Evolutionary conservation across 2,329 filamentous ascomycete genomes (phyloP).

Genomic region (Volutella citrinella): DNA sequence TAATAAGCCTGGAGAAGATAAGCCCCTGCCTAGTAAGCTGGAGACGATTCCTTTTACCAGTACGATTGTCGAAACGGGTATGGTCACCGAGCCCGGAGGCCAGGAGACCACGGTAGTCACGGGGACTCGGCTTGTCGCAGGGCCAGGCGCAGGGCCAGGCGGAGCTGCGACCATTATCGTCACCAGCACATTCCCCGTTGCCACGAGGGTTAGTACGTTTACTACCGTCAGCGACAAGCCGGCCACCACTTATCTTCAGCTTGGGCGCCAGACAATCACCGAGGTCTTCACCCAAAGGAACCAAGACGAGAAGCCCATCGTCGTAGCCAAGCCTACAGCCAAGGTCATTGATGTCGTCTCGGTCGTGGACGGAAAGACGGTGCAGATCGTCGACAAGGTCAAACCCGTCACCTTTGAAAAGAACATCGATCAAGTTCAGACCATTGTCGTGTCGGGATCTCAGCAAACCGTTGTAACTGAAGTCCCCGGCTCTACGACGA

Average conservation of each 20-base stretch:
- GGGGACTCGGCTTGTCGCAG: too few relatives aligned
- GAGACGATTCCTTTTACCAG: too few relatives aligned
- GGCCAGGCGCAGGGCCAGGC: too few relatives aligned
- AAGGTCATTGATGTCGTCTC: conserved; percentile 21
- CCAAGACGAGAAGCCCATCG: neutral
- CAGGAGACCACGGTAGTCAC: too few relatives aligned
- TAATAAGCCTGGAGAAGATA: too few relatives aligned
- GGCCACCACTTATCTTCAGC: neutral
- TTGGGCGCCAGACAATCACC: conserved; percentile 1
- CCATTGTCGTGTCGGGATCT: conserved; percentile 13
- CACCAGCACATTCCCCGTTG: conserved; percentile 1
- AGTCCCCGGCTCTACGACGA: neutral
- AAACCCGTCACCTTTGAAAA: conserved; percentile 20
- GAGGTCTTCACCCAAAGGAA: neutral
- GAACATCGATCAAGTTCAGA: conserved; percentile 15
- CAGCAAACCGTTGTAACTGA: conserved; percentile 11
- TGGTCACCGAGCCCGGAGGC: too few relatives aligned
- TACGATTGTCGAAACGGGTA: too few relatives aligned
- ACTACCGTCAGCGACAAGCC: too few relatives aligned
- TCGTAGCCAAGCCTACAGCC: conserved; percentile 6
- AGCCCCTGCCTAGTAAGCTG: too few relatives aligned
- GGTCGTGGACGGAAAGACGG: conserved; percentile 17
- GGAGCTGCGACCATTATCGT: too few relatives aligned
- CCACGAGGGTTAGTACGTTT: conserved; percentile 6
- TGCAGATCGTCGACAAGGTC: conserved; percentile 20